phyloP scores from a whole-genome alignment of 1,284 basidiomycete genomes.

The Pseudozyma sp. region DNA sequence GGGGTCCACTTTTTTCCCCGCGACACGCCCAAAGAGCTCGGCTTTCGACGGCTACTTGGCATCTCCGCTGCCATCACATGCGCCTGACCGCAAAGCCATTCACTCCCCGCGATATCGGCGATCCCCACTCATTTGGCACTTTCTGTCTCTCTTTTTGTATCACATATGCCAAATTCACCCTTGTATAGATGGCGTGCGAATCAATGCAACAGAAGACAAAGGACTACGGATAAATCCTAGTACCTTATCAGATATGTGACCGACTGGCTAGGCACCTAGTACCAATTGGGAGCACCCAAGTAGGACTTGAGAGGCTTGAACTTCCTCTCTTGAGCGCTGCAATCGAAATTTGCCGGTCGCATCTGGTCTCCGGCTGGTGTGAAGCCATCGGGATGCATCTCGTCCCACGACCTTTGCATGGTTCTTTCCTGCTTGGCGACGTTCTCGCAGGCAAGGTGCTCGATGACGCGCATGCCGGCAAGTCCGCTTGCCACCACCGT shows the following conservation, averaged over 20 bases:
- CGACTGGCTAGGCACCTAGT: not conserved
- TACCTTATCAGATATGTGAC: too few relatives aligned
- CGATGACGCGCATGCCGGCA: not conserved
- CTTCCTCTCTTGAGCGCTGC: conserved; percentile 12
- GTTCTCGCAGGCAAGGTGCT: conserved; percentile 22
- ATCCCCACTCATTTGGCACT: not conserved
- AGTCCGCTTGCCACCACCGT: not conserved
- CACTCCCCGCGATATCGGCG: not conserved
- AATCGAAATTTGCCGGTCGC: conserved; percentile 32
- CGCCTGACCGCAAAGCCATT: not conserved
- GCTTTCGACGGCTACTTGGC: conserved; percentile 40
- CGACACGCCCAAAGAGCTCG: not conserved
- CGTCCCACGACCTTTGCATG: conserved; percentile 36
- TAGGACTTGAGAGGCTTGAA: conserved; percentile 24
- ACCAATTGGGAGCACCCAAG: conserved; percentile 3
- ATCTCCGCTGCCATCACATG: not conserved
- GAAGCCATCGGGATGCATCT: conserved; percentile 29
- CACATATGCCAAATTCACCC: too few relatives aligned
- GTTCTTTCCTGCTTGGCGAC: conserved; percentile 14
- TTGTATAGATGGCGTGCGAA: too few relatives aligned
- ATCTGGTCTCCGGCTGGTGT: conserved; percentile 29
- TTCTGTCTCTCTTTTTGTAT: too few relatives aligned
- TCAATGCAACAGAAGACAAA: too few relatives aligned
- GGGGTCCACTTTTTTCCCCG: conserved; percentile 33
- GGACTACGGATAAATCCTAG: too few relatives aligned